Evolutionary conservation across 1,284 basidiomycete species (phyloP).

Genomic region (Porodaedalea pini): DNA sequence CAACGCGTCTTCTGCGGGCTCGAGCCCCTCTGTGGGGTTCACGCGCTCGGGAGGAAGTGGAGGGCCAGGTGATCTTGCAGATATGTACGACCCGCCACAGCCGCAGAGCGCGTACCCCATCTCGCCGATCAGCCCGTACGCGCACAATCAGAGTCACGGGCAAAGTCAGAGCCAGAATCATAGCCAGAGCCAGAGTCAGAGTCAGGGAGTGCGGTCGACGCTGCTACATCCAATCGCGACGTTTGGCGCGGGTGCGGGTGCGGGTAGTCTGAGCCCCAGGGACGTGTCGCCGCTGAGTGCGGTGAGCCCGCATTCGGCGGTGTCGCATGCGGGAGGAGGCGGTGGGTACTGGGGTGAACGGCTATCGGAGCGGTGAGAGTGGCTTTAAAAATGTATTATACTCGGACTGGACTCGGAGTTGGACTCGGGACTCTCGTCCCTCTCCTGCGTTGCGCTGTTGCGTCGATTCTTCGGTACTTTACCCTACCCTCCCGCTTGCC

Average conservation of each 20-base stretch:
- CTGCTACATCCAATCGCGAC: slow-evolving; percentile 20
- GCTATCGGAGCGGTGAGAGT: not conserved
- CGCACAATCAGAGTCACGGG: not conserved
- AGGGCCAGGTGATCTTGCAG: not conserved
- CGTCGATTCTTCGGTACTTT: too few relatives aligned
- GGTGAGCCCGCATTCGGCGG: slow-evolving; percentile 10
- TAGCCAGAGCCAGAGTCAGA: not conserved
- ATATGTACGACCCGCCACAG: slow-evolving; percentile 2
- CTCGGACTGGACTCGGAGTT: not conserved
- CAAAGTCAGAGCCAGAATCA: not conserved
- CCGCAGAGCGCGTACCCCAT: slow-evolving; percentile 14
- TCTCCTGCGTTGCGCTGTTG: too few relatives aligned
- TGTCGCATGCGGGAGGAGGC: not conserved
- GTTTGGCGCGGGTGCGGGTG: slow-evolving; percentile 1
- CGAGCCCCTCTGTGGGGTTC: not conserved
- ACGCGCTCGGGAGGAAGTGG: not conserved
- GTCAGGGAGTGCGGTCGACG: not conserved
- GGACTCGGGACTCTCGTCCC: too few relatives aligned
- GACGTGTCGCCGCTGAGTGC: slow-evolving; percentile 12
- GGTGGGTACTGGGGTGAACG: slow-evolving; percentile 2
- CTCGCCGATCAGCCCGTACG: slow-evolving; percentile 17
- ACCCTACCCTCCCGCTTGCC: too few relatives aligned
- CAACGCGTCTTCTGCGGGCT: slow-evolving; percentile 10
- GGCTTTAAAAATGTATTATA: not conserved
- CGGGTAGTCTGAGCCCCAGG: not conserved